Evolutionary conservation across 441 rosid species (phyloP), one percentile per base, ranked within the genome.

Genomic region (Erysimum pusillum): DNA sequence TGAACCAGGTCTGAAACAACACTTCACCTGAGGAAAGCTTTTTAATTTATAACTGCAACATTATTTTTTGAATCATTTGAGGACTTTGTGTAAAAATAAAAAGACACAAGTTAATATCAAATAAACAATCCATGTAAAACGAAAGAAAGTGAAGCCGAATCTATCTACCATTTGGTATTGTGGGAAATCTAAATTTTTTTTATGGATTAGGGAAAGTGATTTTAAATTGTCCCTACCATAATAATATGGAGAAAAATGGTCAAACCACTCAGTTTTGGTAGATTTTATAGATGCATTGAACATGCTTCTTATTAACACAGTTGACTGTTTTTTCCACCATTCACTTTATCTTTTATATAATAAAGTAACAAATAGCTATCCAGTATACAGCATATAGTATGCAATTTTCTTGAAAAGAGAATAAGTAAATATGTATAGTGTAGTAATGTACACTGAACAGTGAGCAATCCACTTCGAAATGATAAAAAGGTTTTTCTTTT

Each of bases 221-320:
- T 32, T 3, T 5, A 45, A 22, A 20, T 2, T 41, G 76, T 57
- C 76, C 76, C 76, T 67, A 51, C 77, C 77, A 71, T 48, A 58
- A 42, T 41, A 51, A 58, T 17, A 48, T 71, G 73, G 71, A 46
- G 65, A 70, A 56, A 46, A 64, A 45, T 48, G 63, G 73, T 63
- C 69, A 66, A 78, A 78, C 42, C 81, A 78, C 81, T 71, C 36
- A 56, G 71, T 48, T 56, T 63, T 54, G 41, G 54, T 77, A 64
- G 76, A 71, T 63, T 71, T 76, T 64, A 28, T 71, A 77, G 80
- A 77, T 77, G 76, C 76, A 77, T 71, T 76, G 79, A 71, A 77
- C 80, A 77, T 77, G 71, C 51, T 70, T 77, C 72, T 70, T 63
- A 63, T 63, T 28, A 35, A 71, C 48, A 53, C 35, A 71, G 76